Evolutionary conservation across 192 early-diverging fungal species (phyloP).

Genomic region (Powellomyces hirtus): DNA sequence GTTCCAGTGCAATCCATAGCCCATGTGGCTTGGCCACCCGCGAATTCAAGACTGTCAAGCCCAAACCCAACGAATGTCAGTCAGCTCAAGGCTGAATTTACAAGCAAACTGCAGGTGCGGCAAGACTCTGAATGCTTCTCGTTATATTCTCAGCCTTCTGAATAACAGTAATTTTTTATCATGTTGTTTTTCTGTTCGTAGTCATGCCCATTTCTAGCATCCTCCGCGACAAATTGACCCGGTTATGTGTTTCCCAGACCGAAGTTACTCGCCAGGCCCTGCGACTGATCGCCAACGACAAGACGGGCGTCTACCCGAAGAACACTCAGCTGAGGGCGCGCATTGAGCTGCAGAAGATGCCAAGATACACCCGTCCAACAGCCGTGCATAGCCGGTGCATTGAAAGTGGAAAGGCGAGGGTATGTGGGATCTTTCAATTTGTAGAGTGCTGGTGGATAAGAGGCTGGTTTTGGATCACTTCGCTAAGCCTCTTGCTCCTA

Average conservation of each 20-base stretch:
- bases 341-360: constrained; percentile 47
- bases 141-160: too few species aligned
- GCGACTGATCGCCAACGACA: constrained; percentile 40
- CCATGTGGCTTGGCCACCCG: too few species aligned
- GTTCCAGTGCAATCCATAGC: too few species aligned
- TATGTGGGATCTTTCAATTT: constrained; percentile 21
- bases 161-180: too few species aligned
- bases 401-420: constrained; percentile 44
- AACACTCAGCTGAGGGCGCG: constrained; percentile 41
- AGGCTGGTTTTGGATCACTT: background rate
- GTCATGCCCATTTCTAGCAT: constrained; percentile 28
- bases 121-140: too few species aligned
- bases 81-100: too few species aligned
- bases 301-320: constrained; percentile 19
- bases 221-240: constrained; percentile 37
- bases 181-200: background rate
- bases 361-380: constrained; percentile 41
- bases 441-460: too few species aligned
- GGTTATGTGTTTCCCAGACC: constrained; percentile 33
- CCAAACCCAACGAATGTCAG: too few species aligned
- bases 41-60: too few species aligned
- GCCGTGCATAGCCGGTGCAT: constrained; percentile 43
- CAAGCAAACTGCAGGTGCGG: too few species aligned
- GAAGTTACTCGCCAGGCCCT: constrained; percentile 45
- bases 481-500: background rate